Percentiles rank a stretch among this genome's conserved stretches.
Evolutionary conservation across 768 basidiomycete genomes (phyloP).

Genomic region (Russula emetica): DNA sequence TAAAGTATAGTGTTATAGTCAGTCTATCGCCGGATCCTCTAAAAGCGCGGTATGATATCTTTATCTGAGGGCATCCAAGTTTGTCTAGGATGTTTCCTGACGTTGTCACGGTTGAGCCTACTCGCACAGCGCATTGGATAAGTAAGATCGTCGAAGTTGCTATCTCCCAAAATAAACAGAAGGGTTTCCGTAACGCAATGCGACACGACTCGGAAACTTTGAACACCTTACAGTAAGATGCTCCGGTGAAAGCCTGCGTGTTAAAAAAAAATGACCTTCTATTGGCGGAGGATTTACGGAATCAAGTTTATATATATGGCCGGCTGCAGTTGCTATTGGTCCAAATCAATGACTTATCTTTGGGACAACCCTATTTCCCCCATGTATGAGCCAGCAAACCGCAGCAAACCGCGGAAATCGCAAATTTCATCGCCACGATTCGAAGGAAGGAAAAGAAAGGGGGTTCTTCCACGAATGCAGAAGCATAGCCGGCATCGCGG

Average conservation of each 20-base stretch:
- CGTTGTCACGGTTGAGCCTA: too few relatives aligned
- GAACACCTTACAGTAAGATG: too few relatives aligned
- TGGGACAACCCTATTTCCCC: not conserved
- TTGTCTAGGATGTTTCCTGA: not conserved
- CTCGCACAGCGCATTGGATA: too few relatives aligned
- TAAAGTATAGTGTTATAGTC: constrained; percentile 5
- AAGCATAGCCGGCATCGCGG: not conserved
- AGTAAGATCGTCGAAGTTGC: not conserved
- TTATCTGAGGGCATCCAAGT: not conserved
- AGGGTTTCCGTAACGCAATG: too few relatives aligned
- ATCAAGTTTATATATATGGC: too few relatives aligned
- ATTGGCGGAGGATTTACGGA: too few relatives aligned
- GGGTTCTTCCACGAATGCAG: too few relatives aligned
- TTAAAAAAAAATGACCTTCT: too few relatives aligned
- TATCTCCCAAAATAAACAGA: not conserved
- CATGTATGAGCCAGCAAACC: not conserved
- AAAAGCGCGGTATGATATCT: not conserved
- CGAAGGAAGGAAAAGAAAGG: not conserved
- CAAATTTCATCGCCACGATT: not conserved
- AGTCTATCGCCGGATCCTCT: not conserved
- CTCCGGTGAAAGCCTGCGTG: too few relatives aligned
- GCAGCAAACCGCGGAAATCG: not conserved
- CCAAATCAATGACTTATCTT: not conserved
- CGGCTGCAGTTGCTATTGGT: not conserved
- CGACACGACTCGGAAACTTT: too few relatives aligned